phyloP scores from a whole-genome alignment of 331 rosid species.

The Quercus tomentella region DNA sequence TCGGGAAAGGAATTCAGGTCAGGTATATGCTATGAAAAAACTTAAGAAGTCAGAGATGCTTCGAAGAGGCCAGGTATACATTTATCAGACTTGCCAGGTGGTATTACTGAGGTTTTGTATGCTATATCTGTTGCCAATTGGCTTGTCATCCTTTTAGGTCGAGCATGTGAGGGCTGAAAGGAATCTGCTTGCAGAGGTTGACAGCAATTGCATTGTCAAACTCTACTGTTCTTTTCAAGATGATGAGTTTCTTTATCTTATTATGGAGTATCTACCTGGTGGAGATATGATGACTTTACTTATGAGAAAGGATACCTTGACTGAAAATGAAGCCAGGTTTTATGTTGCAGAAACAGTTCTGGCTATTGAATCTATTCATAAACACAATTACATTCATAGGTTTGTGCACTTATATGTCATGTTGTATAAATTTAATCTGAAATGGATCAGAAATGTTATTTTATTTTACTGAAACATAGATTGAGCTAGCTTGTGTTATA shows the following conservation, averaged over 20 bases:
- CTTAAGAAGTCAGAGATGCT: slow-evolving; percentile 99
- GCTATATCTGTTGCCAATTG: slow-evolving; percentile 16
- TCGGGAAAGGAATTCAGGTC: slow-evolving; percentile 76
- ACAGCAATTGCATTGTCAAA: slow-evolving; percentile 93
- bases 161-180: slow-evolving; percentile 98
- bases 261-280: slow-evolving; percentile 98
- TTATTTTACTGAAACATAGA: slow-evolving; percentile 1
- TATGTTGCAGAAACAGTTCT: slow-evolving; percentile 87
- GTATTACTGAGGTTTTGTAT: slow-evolving; percentile 4
- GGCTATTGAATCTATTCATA: slow-evolving; percentile 93
- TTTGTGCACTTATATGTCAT: slow-evolving; percentile 26
- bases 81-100: slow-evolving; percentile 19
- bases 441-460: slow-evolving; percentile 5
- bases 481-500: neutral
- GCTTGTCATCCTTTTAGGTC: slow-evolving; percentile 42
- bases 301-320: slow-evolving; percentile 93
- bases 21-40: slow-evolving; percentile 96
- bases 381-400: slow-evolving; percentile 95
- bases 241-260: slow-evolving; percentile 82
- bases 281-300: slow-evolving; percentile 99
- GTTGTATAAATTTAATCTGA: neutral
- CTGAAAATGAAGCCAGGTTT: slow-evolving; percentile 91
- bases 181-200: slow-evolving; percentile 98
- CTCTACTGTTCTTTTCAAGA: slow-evolving; percentile 96
- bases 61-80: slow-evolving; percentile 91